A percentile compares a stretch with the other conserved stretches of the same genome.
These are phyloP conservation scores for sorghum (Sorghum bicolor) DNA, from an alignment of 176 grass and related monocot genomes.

Conservation along the genomic window Sorghum_bicolor_NCBIv3 NC_012878.2:6691001-6691500, in stretches of 20 bases:
- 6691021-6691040: conserved; percentile 12
- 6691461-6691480: conserved; percentile 66
- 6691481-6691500: conserved; percentile 84
- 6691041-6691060: neutral
- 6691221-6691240: conserved; percentile 23
- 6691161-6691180: conserved; percentile 6
- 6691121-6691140: conserved; percentile 57
- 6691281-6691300: conserved; percentile 47
- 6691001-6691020: conserved; percentile 39
- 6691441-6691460: conserved; percentile 62
- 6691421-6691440: conserved; percentile 94
- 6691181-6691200: conserved; percentile 13
- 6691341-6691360: conserved; percentile 74
- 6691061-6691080: conserved; percentile 25
- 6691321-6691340: conserved; percentile 66
- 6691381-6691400: conserved; percentile 70
- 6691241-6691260: conserved; percentile 1
- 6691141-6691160: conserved; percentile 44
- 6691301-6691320: conserved; percentile 42
- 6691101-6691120: conserved; percentile 46
- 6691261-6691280: conserved; percentile 17
- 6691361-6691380: conserved; percentile 62
- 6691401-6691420: conserved; percentile 84
- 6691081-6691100: conserved; percentile 49
- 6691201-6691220: conserved; percentile 37